Evolutionary conservation across 306 rosid genomes (phyloP).

Genomic region (Medicago ruthenica): DNA sequence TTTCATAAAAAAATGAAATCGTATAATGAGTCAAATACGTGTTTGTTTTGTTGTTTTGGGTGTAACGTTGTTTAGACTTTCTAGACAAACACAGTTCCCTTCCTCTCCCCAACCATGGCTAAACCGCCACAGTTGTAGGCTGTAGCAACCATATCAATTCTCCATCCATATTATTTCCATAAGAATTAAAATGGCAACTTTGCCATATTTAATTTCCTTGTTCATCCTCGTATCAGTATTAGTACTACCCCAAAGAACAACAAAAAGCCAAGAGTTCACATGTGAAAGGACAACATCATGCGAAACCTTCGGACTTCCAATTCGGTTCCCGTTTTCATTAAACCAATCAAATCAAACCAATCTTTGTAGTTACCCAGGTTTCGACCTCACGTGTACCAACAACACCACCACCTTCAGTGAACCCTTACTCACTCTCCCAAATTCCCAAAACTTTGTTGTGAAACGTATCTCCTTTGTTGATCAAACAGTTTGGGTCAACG

Average conservation of each 20-base stretch:
- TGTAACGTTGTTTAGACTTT: not conserved
- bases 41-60: not conserved
- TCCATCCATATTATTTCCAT: no score
- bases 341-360: not conserved
- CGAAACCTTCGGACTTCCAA: not conserved
- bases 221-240: not conserved
- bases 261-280: not conserved
- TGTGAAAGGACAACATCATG: slow-evolving; percentile 8
- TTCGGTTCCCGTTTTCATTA: slow-evolving; percentile 37
- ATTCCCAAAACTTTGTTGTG: slow-evolving; percentile 5
- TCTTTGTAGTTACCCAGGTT: slow-evolving; percentile 40
- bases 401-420: not conserved
- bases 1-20: not conserved
- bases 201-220: not conserved
- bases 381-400: slow-evolving; percentile 16
- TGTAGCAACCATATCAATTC: no score
- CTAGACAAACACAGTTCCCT: not conserved
- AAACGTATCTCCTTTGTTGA: slow-evolving; percentile 3
- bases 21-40: not conserved
- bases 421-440: slow-evolving; percentile 34
- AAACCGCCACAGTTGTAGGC: no score
- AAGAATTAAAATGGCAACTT: slow-evolving; percentile 22
- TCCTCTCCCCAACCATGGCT: not conserved
- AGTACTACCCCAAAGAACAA: not conserved
- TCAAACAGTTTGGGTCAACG: slow-evolving; percentile 41